These are phyloP conservation scores for Aulographum hederae DNA, from an alignment of 2,329 filamentous ascomycete genomes.

Conservation along the genomic window DNA sequence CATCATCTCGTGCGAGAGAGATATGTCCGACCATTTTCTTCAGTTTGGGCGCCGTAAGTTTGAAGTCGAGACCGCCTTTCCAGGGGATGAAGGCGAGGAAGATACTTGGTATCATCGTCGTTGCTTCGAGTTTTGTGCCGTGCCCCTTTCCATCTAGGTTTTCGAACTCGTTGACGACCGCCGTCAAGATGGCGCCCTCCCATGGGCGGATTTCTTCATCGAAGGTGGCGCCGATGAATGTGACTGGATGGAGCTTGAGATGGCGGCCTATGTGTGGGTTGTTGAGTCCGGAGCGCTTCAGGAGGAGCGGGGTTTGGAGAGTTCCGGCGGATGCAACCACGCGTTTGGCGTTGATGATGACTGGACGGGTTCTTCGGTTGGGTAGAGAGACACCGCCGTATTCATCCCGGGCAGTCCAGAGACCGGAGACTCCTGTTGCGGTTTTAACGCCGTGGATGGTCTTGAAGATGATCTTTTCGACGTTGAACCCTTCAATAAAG, in stretches of 20 bases:
- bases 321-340: conserved; percentile 65
- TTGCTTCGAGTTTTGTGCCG: conserved; percentile 64
- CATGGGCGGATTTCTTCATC: conserved; percentile 44
- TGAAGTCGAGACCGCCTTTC: conserved; percentile 50
- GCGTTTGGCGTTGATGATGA: conserved; percentile 61
- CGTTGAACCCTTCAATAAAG: conserved; percentile 71
- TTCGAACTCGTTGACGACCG: conserved; percentile 58
- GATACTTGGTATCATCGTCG: conserved; percentile 54
- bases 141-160: conserved; percentile 67
- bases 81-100: conserved; percentile 47
- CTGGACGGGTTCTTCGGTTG: conserved; percentile 34
- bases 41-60: conserved; percentile 50
- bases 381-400: conserved; percentile 37
- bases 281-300: conserved; percentile 61
- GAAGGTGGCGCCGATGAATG: conserved; percentile 39
- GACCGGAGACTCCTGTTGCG: conserved; percentile 54
- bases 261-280: conserved; percentile 71
- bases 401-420: conserved; percentile 55
- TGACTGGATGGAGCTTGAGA: conserved; percentile 62
- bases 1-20: conserved; percentile 54
- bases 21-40: conserved; percentile 57
- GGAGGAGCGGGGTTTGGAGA: conserved; percentile 56
- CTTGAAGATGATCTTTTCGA: conserved; percentile 52
- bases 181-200: conserved; percentile 63
- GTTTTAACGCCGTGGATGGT: conserved; percentile 29